These are phyloP conservation scores for Retiboletus fuscus DNA, from an alignment of 1,284 basidiomycete species.

Conservation along the genomic window DNA sequence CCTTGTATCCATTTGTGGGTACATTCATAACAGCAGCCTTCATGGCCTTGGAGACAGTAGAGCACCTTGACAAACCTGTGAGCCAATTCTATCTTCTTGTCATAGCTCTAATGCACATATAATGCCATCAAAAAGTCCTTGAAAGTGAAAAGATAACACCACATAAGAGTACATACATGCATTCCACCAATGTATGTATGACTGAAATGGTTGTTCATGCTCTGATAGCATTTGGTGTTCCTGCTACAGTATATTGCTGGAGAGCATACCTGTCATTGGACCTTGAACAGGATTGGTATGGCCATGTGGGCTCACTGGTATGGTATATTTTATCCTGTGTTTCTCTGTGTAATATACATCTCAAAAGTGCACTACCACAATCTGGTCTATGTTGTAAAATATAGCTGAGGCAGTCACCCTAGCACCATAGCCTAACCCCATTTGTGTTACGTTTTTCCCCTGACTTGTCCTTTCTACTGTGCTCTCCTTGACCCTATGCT, in stretches of 20 bases:
- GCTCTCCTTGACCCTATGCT: no score
- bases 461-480: no score
- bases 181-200: not conserved
- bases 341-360: no score
- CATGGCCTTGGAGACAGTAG: conserved; percentile 75
- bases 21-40: conserved; percentile 73
- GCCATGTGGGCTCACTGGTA: conserved; percentile 85
- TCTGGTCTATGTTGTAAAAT: no score
- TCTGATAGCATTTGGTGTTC: conserved; percentile 77
- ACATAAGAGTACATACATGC: conserved; percentile 52
- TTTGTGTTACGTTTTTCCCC: no score
- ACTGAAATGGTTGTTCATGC: not conserved
- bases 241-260: conserved; percentile 75
- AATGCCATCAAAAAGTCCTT: conserved; percentile 69
- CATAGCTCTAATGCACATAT: no score
- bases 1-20: conserved; percentile 78
- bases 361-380: no score
- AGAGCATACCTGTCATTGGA: conserved; percentile 82
- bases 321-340: no score
- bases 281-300: conserved; percentile 86
- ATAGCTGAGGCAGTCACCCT: no score
- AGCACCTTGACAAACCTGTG: conserved; percentile 77
- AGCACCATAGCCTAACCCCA: no score
- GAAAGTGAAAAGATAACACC: conserved; percentile 82
- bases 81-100: conserved; percentile 34